Base-by-base conservation (phyloP, 371 early-diverging fungal species). In the Saksenaea vasiformis region DNA sequence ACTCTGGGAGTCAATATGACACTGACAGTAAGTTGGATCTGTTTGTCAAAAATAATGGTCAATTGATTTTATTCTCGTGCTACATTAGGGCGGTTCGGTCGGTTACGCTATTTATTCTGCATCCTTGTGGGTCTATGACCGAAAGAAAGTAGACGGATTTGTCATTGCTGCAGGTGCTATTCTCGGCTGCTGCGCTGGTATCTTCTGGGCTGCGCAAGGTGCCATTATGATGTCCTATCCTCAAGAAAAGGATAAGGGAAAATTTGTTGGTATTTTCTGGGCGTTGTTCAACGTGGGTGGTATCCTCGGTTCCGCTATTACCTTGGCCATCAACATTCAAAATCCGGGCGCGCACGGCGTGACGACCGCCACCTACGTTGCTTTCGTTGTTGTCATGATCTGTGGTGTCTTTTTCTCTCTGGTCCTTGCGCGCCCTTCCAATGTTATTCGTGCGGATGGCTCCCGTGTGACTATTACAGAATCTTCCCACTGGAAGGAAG, bases 231-330 rank as follows among this genome's bases (percentile, higher is more conserved):
- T 86, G 80, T 71, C 84, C 31, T 86, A 88, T 67, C 85, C 88
- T 13, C 68, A 70, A 35, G 85, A 84, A 64, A 69, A 73, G 15
- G 79, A 85, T 31, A 90, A 90, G 78, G 91, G 90, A 56, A 77
- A 76, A 39, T 91, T 78, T 72, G 87, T 91, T 54, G 80, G 80
- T 24, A 70, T 81, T 4, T 88, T 91, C 71, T 90, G 92, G 91
- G 74, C 80, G 28, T 84, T 90, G 61, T 91, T 92, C 77, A 91
- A 91, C 74, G 66, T 85, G 35, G 92, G 92, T 67, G 90, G 86
- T 65, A 82, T 90, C 65, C 68, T 93, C n/a, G 92, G 93, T 44
- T 82, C 84, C 58, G 54, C 88, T 10, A 82, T 92, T 38, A 85
- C 88, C 24, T 78, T 91, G 7, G 80, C 71, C 41, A 60, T 87